Evolutionary conservation across 345 rosid genomes (phyloP).

Genomic region (Populus ilicifolia): DNA sequence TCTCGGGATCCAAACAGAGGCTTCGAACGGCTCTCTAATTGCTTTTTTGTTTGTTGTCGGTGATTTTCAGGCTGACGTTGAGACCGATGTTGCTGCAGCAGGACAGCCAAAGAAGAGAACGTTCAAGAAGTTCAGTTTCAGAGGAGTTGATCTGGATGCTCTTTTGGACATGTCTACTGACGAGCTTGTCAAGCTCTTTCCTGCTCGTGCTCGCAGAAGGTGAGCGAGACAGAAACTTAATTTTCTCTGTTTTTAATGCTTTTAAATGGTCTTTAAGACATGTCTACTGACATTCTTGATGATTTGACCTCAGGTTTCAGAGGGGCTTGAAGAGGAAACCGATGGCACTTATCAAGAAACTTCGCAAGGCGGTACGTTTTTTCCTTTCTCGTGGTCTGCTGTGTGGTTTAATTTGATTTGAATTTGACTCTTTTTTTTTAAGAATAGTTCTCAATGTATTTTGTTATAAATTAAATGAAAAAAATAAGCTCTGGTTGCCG

Average conservation of each 20-base stretch:
- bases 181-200: constrained; percentile 89
- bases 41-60: neutral
- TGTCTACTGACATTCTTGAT: neutral
- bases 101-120: constrained; percentile 66
- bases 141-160: constrained; percentile 73
- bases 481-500: neutral
- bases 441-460: neutral
- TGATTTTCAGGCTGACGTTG: constrained; percentile 40
- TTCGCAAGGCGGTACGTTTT: constrained; percentile 29
- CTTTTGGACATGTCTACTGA: constrained; percentile 93
- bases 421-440: neutral
- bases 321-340: constrained; percentile 62
- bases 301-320: constrained; percentile 54
- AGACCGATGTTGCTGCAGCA: constrained; percentile 34
- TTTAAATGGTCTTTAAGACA: neutral
- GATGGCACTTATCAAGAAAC: constrained; percentile 39
- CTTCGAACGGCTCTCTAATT: neutral
- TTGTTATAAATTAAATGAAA: too few relatives aligned
- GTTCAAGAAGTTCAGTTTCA: constrained; percentile 69
- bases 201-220: constrained; percentile 97
- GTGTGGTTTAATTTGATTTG: neutral
- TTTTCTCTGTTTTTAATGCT: neutral
- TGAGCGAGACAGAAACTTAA: neutral
- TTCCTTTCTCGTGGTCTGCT: neutral
- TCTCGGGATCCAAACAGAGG: neutral